Conservation (phyloP, 164 flowering plant species). For the Berberis thunbergii region DNA sequence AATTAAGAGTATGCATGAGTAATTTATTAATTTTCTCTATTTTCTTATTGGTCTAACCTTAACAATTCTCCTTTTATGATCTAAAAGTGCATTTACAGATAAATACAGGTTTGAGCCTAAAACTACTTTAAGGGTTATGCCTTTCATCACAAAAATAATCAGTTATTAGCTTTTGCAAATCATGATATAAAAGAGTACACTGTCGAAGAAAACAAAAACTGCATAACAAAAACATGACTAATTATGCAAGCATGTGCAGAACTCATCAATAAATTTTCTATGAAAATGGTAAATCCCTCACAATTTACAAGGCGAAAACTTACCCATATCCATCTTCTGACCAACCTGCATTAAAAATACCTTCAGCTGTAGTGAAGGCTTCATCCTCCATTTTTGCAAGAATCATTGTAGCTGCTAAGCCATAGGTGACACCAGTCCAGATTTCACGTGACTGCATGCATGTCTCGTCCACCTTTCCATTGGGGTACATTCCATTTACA, state of each 20-base stretch:
- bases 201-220: neutral
- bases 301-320: conserved; percentile 15
- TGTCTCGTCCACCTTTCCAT: conserved; percentile 77
- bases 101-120: too few relatives aligned
- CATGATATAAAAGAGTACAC: neutral
- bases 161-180: too few relatives aligned
- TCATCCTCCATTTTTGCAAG: conserved; percentile 72
- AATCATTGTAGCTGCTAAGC: conserved; percentile 77
- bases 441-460: conserved; percentile 98
- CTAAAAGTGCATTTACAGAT: too few relatives aligned
- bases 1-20: too few relatives aligned
- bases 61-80: too few relatives aligned
- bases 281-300: neutral
- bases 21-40: too few relatives aligned
- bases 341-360: conserved; percentile 82
- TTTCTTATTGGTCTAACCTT: too few relatives aligned
- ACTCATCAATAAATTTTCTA: neutral
- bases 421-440: conserved; percentile 92
- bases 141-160: neutral
- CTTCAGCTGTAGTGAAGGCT: conserved; percentile 79
- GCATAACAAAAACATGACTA: neutral
- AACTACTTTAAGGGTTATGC: too few relatives aligned
- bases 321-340: conserved; percentile 94
- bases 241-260: neutral
- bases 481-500: conserved; percentile 87